phyloP scores from a whole-genome alignment of 345 rosid genomes.

The Raphanus sativus region DNA sequence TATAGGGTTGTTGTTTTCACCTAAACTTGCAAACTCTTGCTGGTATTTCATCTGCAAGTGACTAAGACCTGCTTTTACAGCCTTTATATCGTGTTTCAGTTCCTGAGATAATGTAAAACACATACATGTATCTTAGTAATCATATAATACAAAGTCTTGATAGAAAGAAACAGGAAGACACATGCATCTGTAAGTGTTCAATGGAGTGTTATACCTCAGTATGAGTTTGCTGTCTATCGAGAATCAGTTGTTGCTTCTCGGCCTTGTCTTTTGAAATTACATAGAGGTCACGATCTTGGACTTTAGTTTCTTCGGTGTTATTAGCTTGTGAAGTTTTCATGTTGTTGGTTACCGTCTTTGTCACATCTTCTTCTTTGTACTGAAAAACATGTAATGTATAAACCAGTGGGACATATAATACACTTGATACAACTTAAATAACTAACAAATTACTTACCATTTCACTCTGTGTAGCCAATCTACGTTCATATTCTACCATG shows the following conservation, averaged over 20 bases:
- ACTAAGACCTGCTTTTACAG: conserved; percentile 61
- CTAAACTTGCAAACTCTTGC: conserved; percentile 69
- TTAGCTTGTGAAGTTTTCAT: conserved; percentile 20
- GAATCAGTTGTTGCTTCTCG: conserved; percentile 54
- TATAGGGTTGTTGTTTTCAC: conserved; percentile 38
- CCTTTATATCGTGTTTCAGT: conserved; percentile 56
- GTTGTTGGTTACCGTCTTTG: conserved; percentile 14
- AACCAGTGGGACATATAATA: background rate
- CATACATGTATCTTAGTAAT: background rate
- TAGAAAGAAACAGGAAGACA: background rate
- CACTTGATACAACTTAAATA: background rate
- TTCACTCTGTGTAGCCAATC: conserved; percentile 56
- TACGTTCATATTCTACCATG: conserved; percentile 73
- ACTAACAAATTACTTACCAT: conserved; percentile 47
- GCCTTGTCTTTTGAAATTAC: conserved; percentile 26
- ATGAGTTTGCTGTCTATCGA: conserved; percentile 61
- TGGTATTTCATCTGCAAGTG: conserved; percentile 57
- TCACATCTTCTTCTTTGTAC: conserved; percentile 42
- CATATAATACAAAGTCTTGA: background rate
- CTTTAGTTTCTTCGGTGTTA: background rate
- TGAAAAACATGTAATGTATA: conserved; percentile 21
- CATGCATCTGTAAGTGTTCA: background rate
- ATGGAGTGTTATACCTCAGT: conserved; percentile 49
- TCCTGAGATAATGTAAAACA: conserved; percentile 45
- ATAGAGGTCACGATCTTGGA: conserved; percentile 10